Percentiles rank a stretch among this genome's conserved stretches.
phyloP scores from a whole-genome alignment of 2,329 filamentous ascomycete species.

The Colletotrichum truncatum region DNA sequence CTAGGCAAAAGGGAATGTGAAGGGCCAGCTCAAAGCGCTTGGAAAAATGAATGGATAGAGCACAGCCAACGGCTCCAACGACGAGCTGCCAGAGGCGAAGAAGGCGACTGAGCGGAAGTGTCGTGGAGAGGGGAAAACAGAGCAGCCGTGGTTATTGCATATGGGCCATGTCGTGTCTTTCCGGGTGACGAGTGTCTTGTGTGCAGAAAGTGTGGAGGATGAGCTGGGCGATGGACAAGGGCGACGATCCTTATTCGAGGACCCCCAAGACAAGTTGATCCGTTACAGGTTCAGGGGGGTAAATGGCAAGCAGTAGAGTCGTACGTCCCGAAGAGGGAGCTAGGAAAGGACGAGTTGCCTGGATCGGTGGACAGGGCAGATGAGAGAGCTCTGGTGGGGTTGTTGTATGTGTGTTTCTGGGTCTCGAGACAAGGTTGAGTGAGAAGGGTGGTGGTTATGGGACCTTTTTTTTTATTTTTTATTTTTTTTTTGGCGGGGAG shows the following conservation, averaged over 20 bases:
- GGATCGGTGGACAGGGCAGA: slow-evolving; percentile 1
- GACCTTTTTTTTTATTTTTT: too few species aligned
- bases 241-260: slow-evolving; percentile 31
- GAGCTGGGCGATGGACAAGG: slow-evolving; percentile 23
- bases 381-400: slow-evolving; percentile 16
- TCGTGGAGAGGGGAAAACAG: slow-evolving; percentile 19
- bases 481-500: too few species aligned
- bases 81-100: slow-evolving; percentile 4
- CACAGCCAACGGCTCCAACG: slow-evolving; percentile 16
- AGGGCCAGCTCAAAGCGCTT: not conserved
- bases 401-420: too few species aligned
- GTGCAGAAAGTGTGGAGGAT: slow-evolving; percentile 18
- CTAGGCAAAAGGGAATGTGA: not conserved
- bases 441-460: not conserved
- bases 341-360: not conserved
- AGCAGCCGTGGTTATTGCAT: slow-evolving; percentile 24
- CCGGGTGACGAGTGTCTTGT: slow-evolving; percentile 12
- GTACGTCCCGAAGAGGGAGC: slow-evolving; percentile 21
- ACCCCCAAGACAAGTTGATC: slow-evolving; percentile 27
- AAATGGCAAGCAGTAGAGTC: not conserved
- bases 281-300: slow-evolving; percentile 20
- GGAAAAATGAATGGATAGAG: not conserved
- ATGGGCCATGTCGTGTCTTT: slow-evolving; percentile 28
- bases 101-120: slow-evolving; percentile 15
- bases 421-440: slow-evolving; percentile 9